Percentiles rank a stretch among this genome's conserved stretches.
Evolutionary conservation across 805 yeast species (phyloP).

Genomic region (Wickerhamiella bombiphila): DNA sequence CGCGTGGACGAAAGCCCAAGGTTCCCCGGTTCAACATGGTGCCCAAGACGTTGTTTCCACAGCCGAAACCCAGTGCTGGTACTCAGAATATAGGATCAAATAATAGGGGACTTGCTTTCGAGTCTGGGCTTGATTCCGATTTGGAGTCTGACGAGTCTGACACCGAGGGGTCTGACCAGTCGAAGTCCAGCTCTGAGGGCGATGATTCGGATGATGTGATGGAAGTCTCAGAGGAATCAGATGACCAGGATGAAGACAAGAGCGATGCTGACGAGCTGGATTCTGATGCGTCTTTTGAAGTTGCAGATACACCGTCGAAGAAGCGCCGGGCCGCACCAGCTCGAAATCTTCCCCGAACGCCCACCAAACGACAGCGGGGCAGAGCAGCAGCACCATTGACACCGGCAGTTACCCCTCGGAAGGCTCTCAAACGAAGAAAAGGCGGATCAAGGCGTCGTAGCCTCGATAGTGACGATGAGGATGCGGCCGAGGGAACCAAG

Average conservation of each 20-base stretch:
- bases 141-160: neutral
- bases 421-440: neutral
- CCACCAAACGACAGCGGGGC: neutral
- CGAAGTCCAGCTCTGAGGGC: neutral
- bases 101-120: no score
- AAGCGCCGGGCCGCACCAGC: neutral
- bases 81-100: no score
- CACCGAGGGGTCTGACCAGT: neutral
- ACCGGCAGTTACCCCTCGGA: neutral
- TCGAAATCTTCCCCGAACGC: neutral
- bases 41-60: conserved; percentile 1
- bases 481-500: neutral
- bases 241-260: neutral
- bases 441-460: neutral
- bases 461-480: neutral
- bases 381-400: no score
- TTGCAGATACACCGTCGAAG: neutral
- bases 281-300: neutral
- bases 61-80: no score
- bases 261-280: neutral
- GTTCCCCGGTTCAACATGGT: neutral
- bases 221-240: neutral
- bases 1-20: neutral
- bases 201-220: neutral
- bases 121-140: neutral